Evolutionary conservation across 192 early-diverging fungal genomes (phyloP).

Genomic region (Dimargaris verticillata): DNA sequence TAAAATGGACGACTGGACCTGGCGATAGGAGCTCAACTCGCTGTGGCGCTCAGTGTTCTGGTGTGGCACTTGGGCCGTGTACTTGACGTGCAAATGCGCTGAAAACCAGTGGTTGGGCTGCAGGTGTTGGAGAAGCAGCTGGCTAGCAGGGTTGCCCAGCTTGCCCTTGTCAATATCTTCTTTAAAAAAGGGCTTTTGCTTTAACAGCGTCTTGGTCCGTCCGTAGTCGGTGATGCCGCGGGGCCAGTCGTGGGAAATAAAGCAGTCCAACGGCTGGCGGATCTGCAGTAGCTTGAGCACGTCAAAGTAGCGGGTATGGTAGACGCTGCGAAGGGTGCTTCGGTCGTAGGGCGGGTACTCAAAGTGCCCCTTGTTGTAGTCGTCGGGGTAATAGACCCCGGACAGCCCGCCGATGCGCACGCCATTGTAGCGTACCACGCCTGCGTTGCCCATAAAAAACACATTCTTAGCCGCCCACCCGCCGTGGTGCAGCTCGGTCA

Average conservation of each 20-base stretch:
- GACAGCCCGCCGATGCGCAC: conserved; percentile 85
- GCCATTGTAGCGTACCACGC: conserved; percentile 74
- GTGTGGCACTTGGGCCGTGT: conserved; percentile 48
- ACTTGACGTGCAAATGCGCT: conserved; percentile 90
- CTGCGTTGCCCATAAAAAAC: conserved; percentile 75
- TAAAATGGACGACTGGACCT: conserved; percentile 13
- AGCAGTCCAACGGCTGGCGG: conserved; percentile 60
- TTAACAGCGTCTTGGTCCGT: conserved; percentile 38
- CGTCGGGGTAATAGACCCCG: conserved; percentile 63
- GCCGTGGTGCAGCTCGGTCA: conserved; percentile 92
- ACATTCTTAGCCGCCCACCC: conserved; percentile 92
- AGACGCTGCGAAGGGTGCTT: conserved; percentile 46
- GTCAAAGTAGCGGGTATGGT: conserved; percentile 79
- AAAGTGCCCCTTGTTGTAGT: conserved; percentile 48
- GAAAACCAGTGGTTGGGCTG: conserved; percentile 85
- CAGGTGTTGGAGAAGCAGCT: conserved; percentile 52
- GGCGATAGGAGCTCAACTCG: conserved; percentile 16
- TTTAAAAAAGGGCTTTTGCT: conserved; percentile 53
- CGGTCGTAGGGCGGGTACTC: conserved; percentile 65
- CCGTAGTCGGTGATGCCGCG: conserved; percentile 67
- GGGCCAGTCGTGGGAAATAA: conserved; percentile 96
- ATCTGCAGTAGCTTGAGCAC: conserved; percentile 61
- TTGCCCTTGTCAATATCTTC: conserved; percentile 38
- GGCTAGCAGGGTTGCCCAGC: conserved; percentile 60
- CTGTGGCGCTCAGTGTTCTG: conserved; percentile 15